Conservation (phyloP, 1,139 yeast genomes). For the Suhomyces terraborum region DNA sequence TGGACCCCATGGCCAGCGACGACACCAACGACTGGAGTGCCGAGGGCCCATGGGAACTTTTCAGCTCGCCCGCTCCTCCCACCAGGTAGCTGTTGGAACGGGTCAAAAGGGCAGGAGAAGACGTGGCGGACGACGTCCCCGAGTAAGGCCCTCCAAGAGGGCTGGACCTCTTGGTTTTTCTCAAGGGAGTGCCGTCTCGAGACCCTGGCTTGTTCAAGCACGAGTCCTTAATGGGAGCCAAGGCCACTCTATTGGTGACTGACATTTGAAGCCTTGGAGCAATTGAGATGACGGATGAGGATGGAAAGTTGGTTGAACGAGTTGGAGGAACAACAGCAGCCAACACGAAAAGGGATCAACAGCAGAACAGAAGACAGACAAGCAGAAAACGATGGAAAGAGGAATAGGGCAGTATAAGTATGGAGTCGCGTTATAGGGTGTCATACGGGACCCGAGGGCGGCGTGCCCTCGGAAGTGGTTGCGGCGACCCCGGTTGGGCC, state of each 20-base stretch:
- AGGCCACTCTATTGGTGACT: conserved; percentile 34
- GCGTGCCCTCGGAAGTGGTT: conserved; percentile 6
- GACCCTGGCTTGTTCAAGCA: conserved; percentile 29
- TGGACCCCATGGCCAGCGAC: conserved; percentile 13
- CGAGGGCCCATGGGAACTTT: neutral
- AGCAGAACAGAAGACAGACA: neutral
- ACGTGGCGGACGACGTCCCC: conserved; percentile 5
- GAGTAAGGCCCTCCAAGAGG: conserved; percentile 9
- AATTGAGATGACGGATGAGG: no score
- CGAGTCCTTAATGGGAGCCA: conserved; percentile 39
- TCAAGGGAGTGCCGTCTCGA: conserved; percentile 16
- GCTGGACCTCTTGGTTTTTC: conserved; percentile 14
- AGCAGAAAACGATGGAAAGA: neutral
- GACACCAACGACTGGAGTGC: neutral
- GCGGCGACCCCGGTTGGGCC: conserved; percentile 11
- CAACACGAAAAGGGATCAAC: neutral
- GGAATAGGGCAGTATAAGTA: conserved; percentile 7
- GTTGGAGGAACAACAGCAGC: neutral
- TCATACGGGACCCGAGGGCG: neutral
- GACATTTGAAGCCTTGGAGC: no score
- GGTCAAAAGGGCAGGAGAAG: conserved; percentile 6
- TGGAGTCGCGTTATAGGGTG: conserved; percentile 6
- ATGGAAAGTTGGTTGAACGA: neutral
- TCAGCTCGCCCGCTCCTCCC: conserved; percentile 7
- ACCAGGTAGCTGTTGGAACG: conserved; percentile 9